phyloP scores from a whole-genome alignment of 768 basidiomycete species.

The Mycena chlorophos region DNA sequence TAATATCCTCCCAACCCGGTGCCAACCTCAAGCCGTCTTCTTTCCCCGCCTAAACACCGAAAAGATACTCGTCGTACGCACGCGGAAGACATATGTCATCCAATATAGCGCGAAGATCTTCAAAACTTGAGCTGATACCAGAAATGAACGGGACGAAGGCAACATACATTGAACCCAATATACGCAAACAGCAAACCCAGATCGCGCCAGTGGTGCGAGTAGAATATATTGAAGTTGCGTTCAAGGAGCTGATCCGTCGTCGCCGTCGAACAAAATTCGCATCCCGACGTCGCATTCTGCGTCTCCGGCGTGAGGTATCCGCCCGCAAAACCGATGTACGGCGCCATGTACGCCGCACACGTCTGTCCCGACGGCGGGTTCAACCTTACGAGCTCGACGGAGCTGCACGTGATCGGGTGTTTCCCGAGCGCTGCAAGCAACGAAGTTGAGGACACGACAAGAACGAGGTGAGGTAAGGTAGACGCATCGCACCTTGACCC shows the following conservation, averaged over 20 bases:
- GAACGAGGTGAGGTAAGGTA: slow-evolving; percentile 24
- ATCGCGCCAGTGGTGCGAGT: slow-evolving; percentile 52
- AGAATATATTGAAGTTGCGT: slow-evolving; percentile 60
- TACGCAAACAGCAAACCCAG: slow-evolving; percentile 53
- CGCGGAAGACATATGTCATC: slow-evolving; percentile 60
- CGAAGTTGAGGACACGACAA: slow-evolving; percentile 31
- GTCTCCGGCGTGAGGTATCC: slow-evolving; percentile 68
- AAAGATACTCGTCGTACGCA: slow-evolving; percentile 35
- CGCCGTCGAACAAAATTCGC: slow-evolving; percentile 55
- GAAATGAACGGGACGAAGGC: not conserved
- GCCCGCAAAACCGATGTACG: slow-evolving; percentile 51
- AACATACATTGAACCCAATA: slow-evolving; percentile 46
- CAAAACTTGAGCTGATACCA: not conserved
- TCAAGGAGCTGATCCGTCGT: slow-evolving; percentile 57
- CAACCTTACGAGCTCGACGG: slow-evolving; percentile 60
- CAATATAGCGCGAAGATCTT: slow-evolving; percentile 48
- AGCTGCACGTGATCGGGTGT: slow-evolving; percentile 54
- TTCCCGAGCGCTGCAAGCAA: slow-evolving; percentile 50
- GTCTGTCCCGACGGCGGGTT: slow-evolving; percentile 58
- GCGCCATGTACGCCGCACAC: slow-evolving; percentile 52
- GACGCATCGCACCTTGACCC: slow-evolving; percentile 48
- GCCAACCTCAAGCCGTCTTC: not conserved
- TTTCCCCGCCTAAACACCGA: slow-evolving; percentile 24
- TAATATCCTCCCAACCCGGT: too few relatives aligned
- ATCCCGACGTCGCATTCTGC: slow-evolving; percentile 47